Conservation (phyloP, 169 alveolate genomes). For the Plasmodium inui region DNA sequence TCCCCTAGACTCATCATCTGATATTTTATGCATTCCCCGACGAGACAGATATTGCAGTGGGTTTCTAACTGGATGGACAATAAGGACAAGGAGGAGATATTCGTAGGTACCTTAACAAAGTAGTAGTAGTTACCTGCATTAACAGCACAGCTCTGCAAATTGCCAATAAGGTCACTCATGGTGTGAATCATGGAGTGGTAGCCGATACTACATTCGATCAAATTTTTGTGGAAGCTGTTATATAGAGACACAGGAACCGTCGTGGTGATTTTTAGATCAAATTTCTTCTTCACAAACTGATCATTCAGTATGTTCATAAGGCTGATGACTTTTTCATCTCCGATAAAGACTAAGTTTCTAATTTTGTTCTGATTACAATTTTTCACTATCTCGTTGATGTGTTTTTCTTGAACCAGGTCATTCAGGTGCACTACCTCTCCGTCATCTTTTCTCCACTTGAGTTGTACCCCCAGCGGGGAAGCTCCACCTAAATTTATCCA, state of each 20-base stretch:
- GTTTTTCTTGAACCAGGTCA: slow-evolving; percentile 4
- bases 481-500: slow-evolving; percentile 33
- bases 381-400: background rate
- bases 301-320: slow-evolving; percentile 52
- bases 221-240: slow-evolving; percentile 27
- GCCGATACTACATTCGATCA: slow-evolving; percentile 49
- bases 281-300: slow-evolving; percentile 11
- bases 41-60: slow-evolving; percentile 39
- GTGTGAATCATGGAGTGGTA: slow-evolving; percentile 31
- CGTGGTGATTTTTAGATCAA: slow-evolving; percentile 5
- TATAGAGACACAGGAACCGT: slow-evolving; percentile 38
- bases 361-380: slow-evolving; percentile 22
- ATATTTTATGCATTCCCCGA: slow-evolving; percentile 22
- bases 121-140: slow-evolving; percentile 22
- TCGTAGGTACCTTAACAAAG: slow-evolving; percentile 24
- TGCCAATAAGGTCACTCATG: slow-evolving; percentile 26
- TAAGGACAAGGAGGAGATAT: slow-evolving; percentile 15
- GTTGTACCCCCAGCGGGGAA: slow-evolving; percentile 18
- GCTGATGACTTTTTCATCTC: slow-evolving; percentile 52
- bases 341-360: slow-evolving; percentile 27
- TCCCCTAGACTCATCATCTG: slow-evolving; percentile 9
- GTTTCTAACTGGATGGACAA: slow-evolving; percentile 42
- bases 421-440: background rate
- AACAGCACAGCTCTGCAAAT: slow-evolving; percentile 15
- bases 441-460: background rate